phyloP scores from a whole-genome alignment of 257 asterid species.

The Voacanga thouarsii region DNA sequence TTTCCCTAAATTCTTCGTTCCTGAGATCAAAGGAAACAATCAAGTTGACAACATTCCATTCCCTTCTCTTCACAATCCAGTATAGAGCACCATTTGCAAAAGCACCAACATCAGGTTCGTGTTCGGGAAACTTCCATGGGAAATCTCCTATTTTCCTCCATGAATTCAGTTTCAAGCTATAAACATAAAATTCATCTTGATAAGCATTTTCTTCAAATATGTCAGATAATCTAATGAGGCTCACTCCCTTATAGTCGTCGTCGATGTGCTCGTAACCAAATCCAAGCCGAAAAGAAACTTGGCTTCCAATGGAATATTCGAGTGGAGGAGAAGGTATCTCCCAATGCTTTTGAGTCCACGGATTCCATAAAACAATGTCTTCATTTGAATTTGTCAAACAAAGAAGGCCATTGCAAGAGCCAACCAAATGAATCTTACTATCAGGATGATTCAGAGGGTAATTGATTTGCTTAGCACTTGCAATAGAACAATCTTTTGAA shows the following conservation, averaged over 20 bases:
- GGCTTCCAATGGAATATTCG: background rate
- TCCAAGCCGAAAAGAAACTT: background rate
- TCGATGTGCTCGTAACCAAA: background rate
- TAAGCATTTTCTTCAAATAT: background rate
- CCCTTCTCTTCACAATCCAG: constrained; percentile 4
- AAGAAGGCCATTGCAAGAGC: constrained; percentile 16
- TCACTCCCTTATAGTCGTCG: constrained; percentile 7
- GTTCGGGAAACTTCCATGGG: no score
- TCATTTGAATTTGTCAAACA: background rate
- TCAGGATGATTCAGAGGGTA: background rate
- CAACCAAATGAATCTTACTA: background rate
- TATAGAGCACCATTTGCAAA: constrained; percentile 2
- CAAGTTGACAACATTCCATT: background rate
- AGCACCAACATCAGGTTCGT: background rate
- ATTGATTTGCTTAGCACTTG: background rate
- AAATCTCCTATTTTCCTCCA: constrained; percentile 3
- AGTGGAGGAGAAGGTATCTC: background rate
- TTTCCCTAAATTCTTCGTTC: background rate
- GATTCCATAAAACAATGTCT: background rate
- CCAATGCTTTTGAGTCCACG: background rate
- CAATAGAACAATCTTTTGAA: background rate
- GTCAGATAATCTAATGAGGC: background rate
- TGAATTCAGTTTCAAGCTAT: background rate
- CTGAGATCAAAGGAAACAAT: constrained; percentile 6
- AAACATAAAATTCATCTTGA: background rate